A percentile compares a stretch with the other conserved stretches of the same genome.
phyloP scores from a whole-genome alignment of 2,329 filamentous ascomycete species.

The Lecanosticta acicola region DNA sequence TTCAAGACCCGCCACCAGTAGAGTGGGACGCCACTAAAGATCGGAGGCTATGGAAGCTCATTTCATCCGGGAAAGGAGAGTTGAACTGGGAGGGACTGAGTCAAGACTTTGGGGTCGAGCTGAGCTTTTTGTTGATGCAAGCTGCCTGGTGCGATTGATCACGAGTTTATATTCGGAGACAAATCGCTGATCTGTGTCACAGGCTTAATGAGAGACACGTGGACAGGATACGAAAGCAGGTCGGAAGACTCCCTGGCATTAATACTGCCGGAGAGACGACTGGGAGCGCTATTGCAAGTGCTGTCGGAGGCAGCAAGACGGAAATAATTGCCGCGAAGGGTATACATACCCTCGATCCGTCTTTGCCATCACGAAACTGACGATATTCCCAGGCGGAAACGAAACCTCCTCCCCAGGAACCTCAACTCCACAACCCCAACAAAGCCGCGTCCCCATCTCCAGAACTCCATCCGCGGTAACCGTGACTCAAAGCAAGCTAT shows the following conservation, averaged over 20 bases:
- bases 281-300: conserved; percentile 33
- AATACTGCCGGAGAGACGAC: conserved; percentile 10
- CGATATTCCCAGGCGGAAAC: neutral
- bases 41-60: conserved; percentile 79
- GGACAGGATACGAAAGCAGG: conserved; percentile 82
- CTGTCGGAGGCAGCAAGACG: conserved; percentile 43
- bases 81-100: conserved; percentile 54
- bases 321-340: conserved; percentile 48
- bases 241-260: conserved; percentile 55
- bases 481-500: conserved; percentile 38
- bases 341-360: no score
- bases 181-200: neutral
- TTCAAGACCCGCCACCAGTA: conserved; percentile 83
- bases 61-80: conserved; percentile 60
- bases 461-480: conserved; percentile 46
- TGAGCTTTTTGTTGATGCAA: conserved; percentile 86
- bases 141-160: conserved; percentile 58
- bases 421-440: conserved; percentile 1
- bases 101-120: conserved; percentile 70
- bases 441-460: conserved; percentile 29
- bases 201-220: conserved; percentile 81
- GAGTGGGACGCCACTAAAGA: conserved; percentile 87
- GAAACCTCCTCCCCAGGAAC: conserved; percentile 4
- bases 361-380: no score
- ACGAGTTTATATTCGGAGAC: neutral